phyloP scores from a whole-genome alignment of 148 eudicot species.

The Nepenthes mirabilis region DNA sequence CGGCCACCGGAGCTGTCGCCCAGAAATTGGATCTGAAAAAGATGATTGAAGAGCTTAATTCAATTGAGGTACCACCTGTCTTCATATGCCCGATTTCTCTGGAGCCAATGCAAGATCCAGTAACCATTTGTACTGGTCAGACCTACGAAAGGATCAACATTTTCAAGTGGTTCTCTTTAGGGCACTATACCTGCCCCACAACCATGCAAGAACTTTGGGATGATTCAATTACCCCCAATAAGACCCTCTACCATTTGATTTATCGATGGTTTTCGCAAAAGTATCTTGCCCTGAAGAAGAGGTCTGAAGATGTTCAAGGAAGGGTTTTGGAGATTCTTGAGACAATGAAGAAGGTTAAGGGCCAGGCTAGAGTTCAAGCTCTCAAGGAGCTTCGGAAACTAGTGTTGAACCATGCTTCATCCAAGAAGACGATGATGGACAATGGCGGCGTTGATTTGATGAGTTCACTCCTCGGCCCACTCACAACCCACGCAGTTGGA shows the following conservation, averaged over 20 bases:
- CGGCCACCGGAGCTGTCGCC: conserved; percentile 1
- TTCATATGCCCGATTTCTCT: conserved; percentile 85
- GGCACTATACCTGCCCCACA: conserved; percentile 80
- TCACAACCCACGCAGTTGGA: conserved; percentile 77
- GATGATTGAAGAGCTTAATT: conserved; percentile 57
- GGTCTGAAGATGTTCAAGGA: conserved; percentile 81
- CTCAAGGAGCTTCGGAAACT: conserved; percentile 52
- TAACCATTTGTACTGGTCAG: conserved; percentile 86
- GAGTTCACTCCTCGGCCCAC: conserved; percentile 57
- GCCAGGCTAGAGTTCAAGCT: conserved; percentile 54
- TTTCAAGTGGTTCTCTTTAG: conserved; percentile 64
- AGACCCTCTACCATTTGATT: conserved; percentile 53
- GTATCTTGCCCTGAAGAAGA: conserved; percentile 68
- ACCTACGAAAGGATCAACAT: conserved; percentile 77
- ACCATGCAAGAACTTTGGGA: conserved; percentile 81
- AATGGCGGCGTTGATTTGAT: conserved; percentile 46
- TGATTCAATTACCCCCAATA: conserved; percentile 71
- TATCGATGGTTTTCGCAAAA: conserved; percentile 64
- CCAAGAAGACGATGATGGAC: conserved; percentile 52
- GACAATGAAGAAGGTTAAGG: conserved; percentile 62
- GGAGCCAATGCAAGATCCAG: conserved; percentile 92
- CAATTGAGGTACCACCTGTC: conserved; percentile 51
- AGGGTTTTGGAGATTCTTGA: conserved; percentile 64
- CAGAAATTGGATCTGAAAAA: conserved; percentile 64
- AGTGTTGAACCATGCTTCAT: conserved; percentile 38